Conservation (phyloP, 202 grass and related monocot genomes). For the Tripidium arundinaceum region DNA sequence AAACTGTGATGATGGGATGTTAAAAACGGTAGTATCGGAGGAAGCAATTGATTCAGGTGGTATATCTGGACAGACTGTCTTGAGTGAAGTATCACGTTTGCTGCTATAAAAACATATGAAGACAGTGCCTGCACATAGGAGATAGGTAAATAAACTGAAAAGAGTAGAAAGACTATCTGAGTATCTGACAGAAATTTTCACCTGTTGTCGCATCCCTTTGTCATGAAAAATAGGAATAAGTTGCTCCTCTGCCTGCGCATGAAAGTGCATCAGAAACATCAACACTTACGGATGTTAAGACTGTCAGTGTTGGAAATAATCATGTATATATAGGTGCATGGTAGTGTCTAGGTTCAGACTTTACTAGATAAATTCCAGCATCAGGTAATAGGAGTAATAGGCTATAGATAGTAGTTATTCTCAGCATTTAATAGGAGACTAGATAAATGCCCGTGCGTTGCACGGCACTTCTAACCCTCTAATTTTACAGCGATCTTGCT, state of each 20-base stretch:
- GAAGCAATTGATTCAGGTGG: constrained; percentile 83
- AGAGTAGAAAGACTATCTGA: constrained; percentile 2
- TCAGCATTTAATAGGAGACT: background rate
- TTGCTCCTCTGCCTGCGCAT: constrained; percentile 75
- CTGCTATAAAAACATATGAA: constrained; percentile 95
- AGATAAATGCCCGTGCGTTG: background rate
- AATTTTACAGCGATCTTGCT: too few species aligned
- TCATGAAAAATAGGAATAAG: constrained; percentile 93
- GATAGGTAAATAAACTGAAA: constrained; percentile 27
- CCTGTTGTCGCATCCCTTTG: constrained; percentile 81
- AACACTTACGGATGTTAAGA: background rate
- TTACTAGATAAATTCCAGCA: background rate
- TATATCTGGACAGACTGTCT: constrained; percentile 58
- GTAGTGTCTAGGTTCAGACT: background rate
- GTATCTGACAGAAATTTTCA: constrained; percentile 29
- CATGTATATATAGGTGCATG: background rate
- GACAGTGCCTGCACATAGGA: constrained; percentile 74
- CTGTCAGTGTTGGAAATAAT: background rate
- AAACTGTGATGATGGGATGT: constrained; percentile 99
- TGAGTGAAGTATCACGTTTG: constrained; percentile 90
- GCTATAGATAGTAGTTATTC: background rate
- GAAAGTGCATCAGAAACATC: constrained; percentile 21
- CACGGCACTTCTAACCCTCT: too few species aligned
- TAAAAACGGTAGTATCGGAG: constrained; percentile 84
- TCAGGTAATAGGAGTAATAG: background rate